A percentile compares a stretch with the other conserved stretches of the same genome.
Evolutionary conservation across 306 rosid species (phyloP).

Genomic region (Lotus japonicus): DNA sequence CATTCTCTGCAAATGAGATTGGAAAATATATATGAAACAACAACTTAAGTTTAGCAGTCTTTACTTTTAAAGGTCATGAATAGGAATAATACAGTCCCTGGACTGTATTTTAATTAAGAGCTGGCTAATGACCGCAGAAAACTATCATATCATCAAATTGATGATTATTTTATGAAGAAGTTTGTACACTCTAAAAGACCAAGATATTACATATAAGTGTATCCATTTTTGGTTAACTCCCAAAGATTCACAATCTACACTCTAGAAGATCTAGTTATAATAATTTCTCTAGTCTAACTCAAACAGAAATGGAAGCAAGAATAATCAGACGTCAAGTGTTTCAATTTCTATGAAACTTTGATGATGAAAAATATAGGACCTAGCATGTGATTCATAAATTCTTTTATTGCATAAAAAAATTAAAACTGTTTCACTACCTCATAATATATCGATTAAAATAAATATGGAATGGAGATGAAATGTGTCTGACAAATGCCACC

Average conservation of each 20-base stretch:
- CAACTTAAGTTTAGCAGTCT: conserved; percentile 15
- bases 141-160: not conserved
- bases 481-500: too few relatives aligned
- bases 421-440: not conserved
- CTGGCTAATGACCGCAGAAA: not conserved
- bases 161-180: not conserved
- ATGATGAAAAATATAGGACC: not conserved
- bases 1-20: conserved; percentile 66
- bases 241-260: too few relatives aligned
- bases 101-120: conserved; percentile 8
- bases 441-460: too few relatives aligned
- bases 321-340: too few relatives aligned
- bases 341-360: too few relatives aligned
- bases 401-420: not conserved
- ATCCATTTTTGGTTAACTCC: too few relatives aligned
- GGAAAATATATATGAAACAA: not conserved
- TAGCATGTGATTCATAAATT: not conserved
- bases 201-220: too few relatives aligned
- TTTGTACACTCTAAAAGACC: too few relatives aligned
- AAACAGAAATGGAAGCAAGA: too few relatives aligned
- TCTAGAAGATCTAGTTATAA: too few relatives aligned
- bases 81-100: not conserved
- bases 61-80: not conserved
- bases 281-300: too few relatives aligned
- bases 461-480: too few relatives aligned